Evolutionary conservation across 2,329 filamentous ascomycete genomes (phyloP).

Genomic region (Pseudocercospora pini-densiflorae): DNA sequence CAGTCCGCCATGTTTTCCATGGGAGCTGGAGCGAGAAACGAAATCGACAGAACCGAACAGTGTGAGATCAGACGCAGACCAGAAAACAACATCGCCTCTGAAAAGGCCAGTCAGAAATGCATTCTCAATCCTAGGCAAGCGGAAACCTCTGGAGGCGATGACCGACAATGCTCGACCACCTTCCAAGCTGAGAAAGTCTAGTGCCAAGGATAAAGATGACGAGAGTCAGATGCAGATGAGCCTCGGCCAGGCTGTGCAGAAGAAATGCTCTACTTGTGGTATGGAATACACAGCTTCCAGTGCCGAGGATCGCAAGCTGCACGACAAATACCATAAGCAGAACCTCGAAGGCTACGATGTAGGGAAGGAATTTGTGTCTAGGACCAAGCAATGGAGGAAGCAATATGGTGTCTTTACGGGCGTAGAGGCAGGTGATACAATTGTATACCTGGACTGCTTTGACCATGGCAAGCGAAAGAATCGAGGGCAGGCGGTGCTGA

Average conservation of each 20-base stretch:
- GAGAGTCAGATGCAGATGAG: slow-evolving; percentile 66
- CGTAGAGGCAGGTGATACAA: slow-evolving; percentile 48
- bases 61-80: slow-evolving; percentile 32
- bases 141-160: slow-evolving; percentile 31
- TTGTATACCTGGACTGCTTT: slow-evolving; percentile 63
- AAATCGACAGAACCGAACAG: slow-evolving; percentile 8
- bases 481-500: slow-evolving; percentile 58
- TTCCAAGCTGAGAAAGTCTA: slow-evolving; percentile 34
- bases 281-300: slow-evolving; percentile 71
- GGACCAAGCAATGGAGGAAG: slow-evolving; percentile 13
- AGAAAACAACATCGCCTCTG: slow-evolving; percentile 22
- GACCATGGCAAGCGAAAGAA: slow-evolving; percentile 58
- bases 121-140: slow-evolving; percentile 40
- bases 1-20: slow-evolving; percentile 54
- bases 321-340: slow-evolving; percentile 67
- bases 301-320: slow-evolving; percentile 63
- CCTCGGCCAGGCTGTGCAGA: slow-evolving; percentile 59
- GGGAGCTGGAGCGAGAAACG: slow-evolving; percentile 32
- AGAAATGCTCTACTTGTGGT: slow-evolving; percentile 63
- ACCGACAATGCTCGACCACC: slow-evolving; percentile 41
- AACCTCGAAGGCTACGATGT: slow-evolving; percentile 65
- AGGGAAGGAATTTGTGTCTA: slow-evolving; percentile 60
- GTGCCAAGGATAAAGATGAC: slow-evolving; percentile 36
- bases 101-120: slow-evolving; percentile 34
- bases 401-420: slow-evolving; percentile 24